phyloP scores from a whole-genome alignment of 805 yeast genomes.

The Metschnikowia arizonensis region DNA sequence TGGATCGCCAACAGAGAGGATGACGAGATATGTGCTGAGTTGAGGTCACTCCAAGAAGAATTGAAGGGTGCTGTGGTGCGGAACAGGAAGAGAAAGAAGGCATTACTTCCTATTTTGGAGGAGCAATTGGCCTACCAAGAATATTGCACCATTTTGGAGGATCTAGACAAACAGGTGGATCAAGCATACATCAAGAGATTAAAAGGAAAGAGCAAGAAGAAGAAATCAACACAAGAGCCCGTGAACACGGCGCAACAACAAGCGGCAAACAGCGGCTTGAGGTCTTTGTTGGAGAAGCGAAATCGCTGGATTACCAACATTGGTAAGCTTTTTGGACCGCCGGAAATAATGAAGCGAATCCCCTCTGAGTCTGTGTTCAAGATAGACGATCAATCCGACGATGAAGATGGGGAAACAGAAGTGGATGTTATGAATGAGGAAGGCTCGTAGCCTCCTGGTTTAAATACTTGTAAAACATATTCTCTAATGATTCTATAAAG shows the following conservation, averaged over 20 bases:
- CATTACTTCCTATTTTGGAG: conserved; percentile 67
- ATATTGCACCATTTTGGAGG: conserved; percentile 83
- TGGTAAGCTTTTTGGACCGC: conserved; percentile 74
- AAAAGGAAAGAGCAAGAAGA: conserved; percentile 65
- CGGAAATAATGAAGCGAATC: conserved; percentile 68
- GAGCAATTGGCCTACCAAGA: conserved; percentile 95
- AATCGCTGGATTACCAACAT: conserved; percentile 83
- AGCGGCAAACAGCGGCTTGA: conserved; percentile 73
- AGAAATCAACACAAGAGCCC: conserved; percentile 37
- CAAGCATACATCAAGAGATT: conserved; percentile 84
- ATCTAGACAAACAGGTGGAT: conserved; percentile 93
- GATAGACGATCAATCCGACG: conserved; percentile 29
- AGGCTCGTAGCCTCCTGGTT: conserved; percentile 7
- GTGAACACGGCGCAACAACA: conserved; percentile 49
- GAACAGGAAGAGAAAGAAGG: conserved; percentile 65
- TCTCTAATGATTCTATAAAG: conserved; percentile 5
- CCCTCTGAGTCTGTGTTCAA: conserved; percentile 62
- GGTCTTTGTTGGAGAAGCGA: conserved; percentile 80
- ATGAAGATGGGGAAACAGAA: conserved; percentile 31
- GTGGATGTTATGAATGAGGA: conserved; percentile 22
- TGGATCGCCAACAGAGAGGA: conserved; percentile 85
- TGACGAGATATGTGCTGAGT: conserved; percentile 86
- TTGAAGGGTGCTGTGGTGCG: conserved; percentile 55
- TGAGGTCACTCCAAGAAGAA: conserved; percentile 67
- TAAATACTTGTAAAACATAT: not conserved